Conservation (phyloP, 2,329 filamentous ascomycete genomes). For the Venturia aucupariae region DNA sequence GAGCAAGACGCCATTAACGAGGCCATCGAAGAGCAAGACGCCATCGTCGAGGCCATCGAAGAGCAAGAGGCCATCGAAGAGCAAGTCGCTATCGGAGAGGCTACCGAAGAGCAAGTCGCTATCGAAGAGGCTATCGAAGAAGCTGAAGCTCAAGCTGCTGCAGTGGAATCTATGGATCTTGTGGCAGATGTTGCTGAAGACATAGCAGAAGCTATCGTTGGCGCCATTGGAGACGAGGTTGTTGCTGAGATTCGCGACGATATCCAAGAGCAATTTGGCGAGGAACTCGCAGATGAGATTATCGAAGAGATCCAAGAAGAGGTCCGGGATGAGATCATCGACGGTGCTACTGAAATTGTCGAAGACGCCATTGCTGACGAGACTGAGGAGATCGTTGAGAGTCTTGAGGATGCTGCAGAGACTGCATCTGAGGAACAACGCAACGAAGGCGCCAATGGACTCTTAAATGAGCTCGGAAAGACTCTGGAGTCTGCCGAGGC, state of each 20-base stretch:
- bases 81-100: neutral
- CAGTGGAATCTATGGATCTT: neutral
- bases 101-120: neutral
- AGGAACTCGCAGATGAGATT: conserved; percentile 3
- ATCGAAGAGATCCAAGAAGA: neutral
- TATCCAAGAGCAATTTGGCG: neutral
- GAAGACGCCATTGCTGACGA: neutral
- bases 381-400: neutral
- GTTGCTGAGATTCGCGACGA: neutral
- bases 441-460: neutral
- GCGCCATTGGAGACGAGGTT: conserved; percentile 2
- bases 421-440: neutral
- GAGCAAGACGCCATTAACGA: neutral
- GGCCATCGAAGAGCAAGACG: neutral
- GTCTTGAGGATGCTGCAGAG: neutral
- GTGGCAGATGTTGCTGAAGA: conserved; percentile 4
- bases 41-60: neutral
- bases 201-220: neutral
- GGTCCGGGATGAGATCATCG: neutral
- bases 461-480: neutral
- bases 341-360: neutral
- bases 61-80: neutral
- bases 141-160: neutral
- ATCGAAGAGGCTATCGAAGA: neutral
- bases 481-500: neutral